Evolutionary conservation across 768 basidiomycete species (phyloP).

Genomic region (Udeniomyces megalosporus): DNA sequence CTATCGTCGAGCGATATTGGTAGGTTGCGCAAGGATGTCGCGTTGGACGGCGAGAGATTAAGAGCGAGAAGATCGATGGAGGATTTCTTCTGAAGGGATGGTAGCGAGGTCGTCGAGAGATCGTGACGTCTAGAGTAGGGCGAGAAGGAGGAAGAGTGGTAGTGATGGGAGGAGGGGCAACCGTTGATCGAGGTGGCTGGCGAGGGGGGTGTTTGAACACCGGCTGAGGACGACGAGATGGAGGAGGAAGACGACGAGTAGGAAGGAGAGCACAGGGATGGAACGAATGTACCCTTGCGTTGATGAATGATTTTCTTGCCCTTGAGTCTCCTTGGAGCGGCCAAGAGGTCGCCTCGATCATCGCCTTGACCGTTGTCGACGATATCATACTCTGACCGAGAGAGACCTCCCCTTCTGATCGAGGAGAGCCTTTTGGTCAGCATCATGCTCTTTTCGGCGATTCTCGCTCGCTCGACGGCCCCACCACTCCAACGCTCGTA

Average conservation of each 20-base stretch:
- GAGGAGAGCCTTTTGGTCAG: too few relatives aligned
- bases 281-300: not conserved
- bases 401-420: too few relatives aligned
- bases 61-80: conserved; percentile 1
- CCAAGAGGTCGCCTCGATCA: not conserved
- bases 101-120: conserved; percentile 4
- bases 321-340: not conserved
- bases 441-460: not conserved
- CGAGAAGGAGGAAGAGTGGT: not conserved
- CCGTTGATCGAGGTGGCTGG: not conserved
- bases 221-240: not conserved
- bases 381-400: too few relatives aligned
- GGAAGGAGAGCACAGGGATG: not conserved
- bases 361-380: not conserved
- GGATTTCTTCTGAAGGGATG: not conserved
- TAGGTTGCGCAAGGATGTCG: too few relatives aligned
- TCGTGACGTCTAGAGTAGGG: not conserved
- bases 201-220: not conserved
- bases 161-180: not conserved
- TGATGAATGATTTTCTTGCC: conserved; percentile 1
- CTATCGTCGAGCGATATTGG: too few relatives aligned
- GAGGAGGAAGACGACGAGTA: not conserved
- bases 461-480: not conserved
- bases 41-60: not conserved
- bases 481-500: conserved; percentile 7